phyloP scores from a whole-genome alignment of 1,284 basidiomycete species.

The Clitocybe nebularis region DNA sequence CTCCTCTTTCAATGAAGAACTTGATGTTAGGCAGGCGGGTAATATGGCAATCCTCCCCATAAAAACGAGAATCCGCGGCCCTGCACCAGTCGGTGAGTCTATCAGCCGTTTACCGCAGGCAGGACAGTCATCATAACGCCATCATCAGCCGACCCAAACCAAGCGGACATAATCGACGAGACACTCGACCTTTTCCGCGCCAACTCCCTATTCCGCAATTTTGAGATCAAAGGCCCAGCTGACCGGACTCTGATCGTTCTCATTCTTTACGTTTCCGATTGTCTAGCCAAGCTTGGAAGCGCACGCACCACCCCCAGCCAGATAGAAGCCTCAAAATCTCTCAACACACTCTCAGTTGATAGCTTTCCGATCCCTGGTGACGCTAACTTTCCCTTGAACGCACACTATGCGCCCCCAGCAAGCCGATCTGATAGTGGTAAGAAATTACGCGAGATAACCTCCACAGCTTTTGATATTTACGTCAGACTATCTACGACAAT shows the following conservation, averaged over 20 bases:
- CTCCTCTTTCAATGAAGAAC: conserved; percentile 88
- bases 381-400: conserved; percentile 91
- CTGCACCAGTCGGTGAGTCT: conserved; percentile 80
- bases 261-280: conserved; percentile 98
- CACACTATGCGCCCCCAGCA: conserved; percentile 83
- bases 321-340: conserved; percentile 84
- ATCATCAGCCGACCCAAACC: conserved; percentile 64
- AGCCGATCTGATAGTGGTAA: conserved; percentile 82
- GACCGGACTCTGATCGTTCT: conserved; percentile 96
- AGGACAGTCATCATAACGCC: conserved; percentile 11
- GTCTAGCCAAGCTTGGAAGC: conserved; percentile 82
- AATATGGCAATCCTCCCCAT: conserved; percentile 92
- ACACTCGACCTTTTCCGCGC: conserved; percentile 96
- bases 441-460: conserved; percentile 28
- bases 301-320: conserved; percentile 65
- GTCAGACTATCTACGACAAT: conserved; percentile 83
- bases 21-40: conserved; percentile 80
- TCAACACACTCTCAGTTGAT: conserved; percentile 92
- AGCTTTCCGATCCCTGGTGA: conserved; percentile 94
- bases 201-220: conserved; percentile 99
- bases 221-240: conserved; percentile 98
- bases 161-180: conserved; percentile 94
- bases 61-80: conserved; percentile 87
- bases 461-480: conserved; percentile 9
- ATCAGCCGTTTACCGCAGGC: conserved; percentile 10